A percentile compares a stretch with the other conserved stretches of the same genome.
phyloP scores from a whole-genome alignment of 164 flowering plant genomes.

The Brasenia schreberi region DNA sequence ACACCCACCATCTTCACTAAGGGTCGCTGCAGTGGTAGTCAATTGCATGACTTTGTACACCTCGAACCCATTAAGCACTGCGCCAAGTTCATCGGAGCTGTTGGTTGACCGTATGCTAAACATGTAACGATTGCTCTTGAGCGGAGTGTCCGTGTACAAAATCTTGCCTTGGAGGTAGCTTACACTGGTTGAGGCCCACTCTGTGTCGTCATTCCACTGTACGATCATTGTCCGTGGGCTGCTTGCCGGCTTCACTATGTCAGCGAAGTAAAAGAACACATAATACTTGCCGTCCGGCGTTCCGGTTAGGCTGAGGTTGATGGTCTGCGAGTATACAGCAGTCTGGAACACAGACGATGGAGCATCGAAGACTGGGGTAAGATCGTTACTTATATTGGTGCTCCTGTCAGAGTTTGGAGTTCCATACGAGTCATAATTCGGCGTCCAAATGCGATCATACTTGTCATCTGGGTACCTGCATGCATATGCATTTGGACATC shows the following conservation, averaged over 20 bases:
- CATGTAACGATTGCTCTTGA: neutral
- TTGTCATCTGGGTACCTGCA: constrained; percentile 2
- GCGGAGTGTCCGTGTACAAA: neutral
- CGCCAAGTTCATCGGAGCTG: neutral
- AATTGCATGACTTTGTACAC: constrained; percentile 10
- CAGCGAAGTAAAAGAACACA: constrained; percentile 27
- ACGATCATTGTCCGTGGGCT: constrained; percentile 1
- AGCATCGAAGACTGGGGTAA: neutral
- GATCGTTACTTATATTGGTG: neutral
- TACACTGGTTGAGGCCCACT: neutral
- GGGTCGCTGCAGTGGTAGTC: neutral
- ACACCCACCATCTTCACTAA: no score
- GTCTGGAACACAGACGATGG: constrained; percentile 22
- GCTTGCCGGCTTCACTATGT: constrained; percentile 9
- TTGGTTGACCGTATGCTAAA: neutral
- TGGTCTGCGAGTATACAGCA: constrained; percentile 6
- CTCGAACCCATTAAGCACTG: constrained; percentile 40
- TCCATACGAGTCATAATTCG: neutral
- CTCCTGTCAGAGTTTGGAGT: neutral
- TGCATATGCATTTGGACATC: no score
- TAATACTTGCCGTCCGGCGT: constrained; percentile 6
- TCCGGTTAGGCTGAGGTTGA: neutral
- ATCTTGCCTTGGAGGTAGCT: neutral
- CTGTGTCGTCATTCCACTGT: neutral
- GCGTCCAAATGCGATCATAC: constrained; percentile 8